Conservation (phyloP, 352 stramenopile genomes). For the Globisporangium parvum region DNA sequence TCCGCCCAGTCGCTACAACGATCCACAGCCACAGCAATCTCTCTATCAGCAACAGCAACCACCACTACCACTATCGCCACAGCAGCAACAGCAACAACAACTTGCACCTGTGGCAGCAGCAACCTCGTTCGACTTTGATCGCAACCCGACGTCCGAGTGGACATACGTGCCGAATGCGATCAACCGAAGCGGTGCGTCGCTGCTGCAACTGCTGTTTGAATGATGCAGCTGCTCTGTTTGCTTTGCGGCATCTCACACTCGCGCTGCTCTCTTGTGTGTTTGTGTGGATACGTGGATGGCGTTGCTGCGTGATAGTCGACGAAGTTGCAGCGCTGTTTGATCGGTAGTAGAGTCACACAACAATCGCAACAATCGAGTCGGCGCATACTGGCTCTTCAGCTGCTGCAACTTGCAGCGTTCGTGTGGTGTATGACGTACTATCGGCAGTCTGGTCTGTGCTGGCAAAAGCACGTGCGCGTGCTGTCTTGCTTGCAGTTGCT, state of each 20-base stretch:
- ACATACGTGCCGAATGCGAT: slow-evolving; percentile 38
- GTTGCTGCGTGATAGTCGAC: background rate
- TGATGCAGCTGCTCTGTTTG: no score
- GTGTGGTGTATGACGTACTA: background rate
- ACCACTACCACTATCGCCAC: background rate
- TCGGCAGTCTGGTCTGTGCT: background rate
- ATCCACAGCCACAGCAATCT: background rate
- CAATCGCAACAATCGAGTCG: background rate
- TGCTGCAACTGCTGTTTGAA: slow-evolving; percentile 5
- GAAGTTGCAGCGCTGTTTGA: background rate
- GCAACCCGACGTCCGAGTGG: slow-evolving; percentile 60
- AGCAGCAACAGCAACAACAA: background rate
- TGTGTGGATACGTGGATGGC: background rate
- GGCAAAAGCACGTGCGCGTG: background rate
- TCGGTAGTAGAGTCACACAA: background rate
- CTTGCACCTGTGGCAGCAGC: background rate
- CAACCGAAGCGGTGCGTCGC: slow-evolving; percentile 32
- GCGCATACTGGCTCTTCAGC: background rate
- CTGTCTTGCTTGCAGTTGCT: background rate
- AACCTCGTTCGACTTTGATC: slow-evolving; percentile 42
- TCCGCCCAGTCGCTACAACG: slow-evolving; percentile 1
- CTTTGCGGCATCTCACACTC: no score
- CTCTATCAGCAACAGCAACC: no score
- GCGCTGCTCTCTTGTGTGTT: background rate
- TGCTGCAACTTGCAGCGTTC: background rate